These are phyloP conservation scores for Thalia dealbata DNA, from an alignment of 176 grass and related monocot genomes.

Conservation along the genomic window DNA sequence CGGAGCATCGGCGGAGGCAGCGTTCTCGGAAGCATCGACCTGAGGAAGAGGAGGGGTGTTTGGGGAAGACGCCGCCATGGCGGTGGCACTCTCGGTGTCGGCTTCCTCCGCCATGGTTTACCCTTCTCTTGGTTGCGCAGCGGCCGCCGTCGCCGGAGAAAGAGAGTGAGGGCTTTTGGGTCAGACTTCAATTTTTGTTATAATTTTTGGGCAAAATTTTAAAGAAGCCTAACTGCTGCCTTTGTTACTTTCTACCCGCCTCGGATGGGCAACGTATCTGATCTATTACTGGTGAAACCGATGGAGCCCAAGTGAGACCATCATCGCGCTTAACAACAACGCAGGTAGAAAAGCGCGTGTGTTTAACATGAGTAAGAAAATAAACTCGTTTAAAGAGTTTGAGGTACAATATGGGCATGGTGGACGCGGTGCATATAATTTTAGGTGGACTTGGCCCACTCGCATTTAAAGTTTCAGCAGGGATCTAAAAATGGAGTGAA, in stretches of 20 bases:
- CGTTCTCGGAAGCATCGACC: not conserved
- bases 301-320: too few relatives aligned
- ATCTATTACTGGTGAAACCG: too few relatives aligned
- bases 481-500: too few relatives aligned
- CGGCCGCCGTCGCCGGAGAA: not conserved
- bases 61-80: not conserved
- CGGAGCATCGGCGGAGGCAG: conserved; percentile 28
- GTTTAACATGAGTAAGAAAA: too few relatives aligned
- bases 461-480: too few relatives aligned
- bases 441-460: too few relatives aligned
- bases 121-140: not conserved
- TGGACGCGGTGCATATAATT: too few relatives aligned
- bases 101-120: conserved; percentile 6
- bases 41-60: not conserved
- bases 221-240: not conserved
- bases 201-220: not conserved
- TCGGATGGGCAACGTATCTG: too few relatives aligned
- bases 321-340: too few relatives aligned
- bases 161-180: not conserved
- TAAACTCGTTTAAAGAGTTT: too few relatives aligned
- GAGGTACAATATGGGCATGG: too few relatives aligned
- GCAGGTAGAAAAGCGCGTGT: too few relatives aligned
- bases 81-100: not conserved
- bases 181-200: not conserved
- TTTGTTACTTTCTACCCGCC: not conserved